phyloP scores from a whole-genome alignment of 108 stramenopile genomes.

The Cyclotella kingstonii region DNA sequence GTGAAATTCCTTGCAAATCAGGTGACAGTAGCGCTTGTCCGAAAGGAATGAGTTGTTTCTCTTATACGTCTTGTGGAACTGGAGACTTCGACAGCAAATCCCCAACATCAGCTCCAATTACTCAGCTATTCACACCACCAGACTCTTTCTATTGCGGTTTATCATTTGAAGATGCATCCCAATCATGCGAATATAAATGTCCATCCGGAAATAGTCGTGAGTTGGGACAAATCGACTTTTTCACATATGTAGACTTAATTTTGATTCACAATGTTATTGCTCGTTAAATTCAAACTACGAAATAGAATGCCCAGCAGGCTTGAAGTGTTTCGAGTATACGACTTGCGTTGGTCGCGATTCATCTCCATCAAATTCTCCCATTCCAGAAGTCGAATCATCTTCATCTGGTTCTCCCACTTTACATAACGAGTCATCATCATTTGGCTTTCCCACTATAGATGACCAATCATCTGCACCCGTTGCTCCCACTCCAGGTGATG shows the following conservation, averaged over 20 bases:
- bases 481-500: no score
- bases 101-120: constrained; percentile 25
- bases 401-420: no score
- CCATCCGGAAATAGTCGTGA: constrained; percentile 24
- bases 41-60: constrained; percentile 66
- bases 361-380: no score
- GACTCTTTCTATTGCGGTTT: constrained; percentile 44
- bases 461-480: no score
- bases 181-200: constrained; percentile 27
- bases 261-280: no score
- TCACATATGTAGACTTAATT: no score
- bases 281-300: no score
- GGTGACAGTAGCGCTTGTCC: constrained; percentile 71
- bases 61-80: constrained; percentile 77
- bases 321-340: constrained; percentile 40
- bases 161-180: constrained; percentile 31
- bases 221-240: no score
- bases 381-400: no score
- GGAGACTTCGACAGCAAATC: constrained; percentile 35
- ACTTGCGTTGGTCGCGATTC: constrained; percentile 23
- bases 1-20: constrained; percentile 64
- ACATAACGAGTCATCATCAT: no score
- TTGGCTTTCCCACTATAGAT: no score
- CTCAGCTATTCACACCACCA: neutral
- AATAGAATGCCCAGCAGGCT: constrained; percentile 22